These are phyloP conservation scores for Liquidambar formosana DNA, from an alignment of 164 flowering plant species.

Conservation along the genomic window DNA sequence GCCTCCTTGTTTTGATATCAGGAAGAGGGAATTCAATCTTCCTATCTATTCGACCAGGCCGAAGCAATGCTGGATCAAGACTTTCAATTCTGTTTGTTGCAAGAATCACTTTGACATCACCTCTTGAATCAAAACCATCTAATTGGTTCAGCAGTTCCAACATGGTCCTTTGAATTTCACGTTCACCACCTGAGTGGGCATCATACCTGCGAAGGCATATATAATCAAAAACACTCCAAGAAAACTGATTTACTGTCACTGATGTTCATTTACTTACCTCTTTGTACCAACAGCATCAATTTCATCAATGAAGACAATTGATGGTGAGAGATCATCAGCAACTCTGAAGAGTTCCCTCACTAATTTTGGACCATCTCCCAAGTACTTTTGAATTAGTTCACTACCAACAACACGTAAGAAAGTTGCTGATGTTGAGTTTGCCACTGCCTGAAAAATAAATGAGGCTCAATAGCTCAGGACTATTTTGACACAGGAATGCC, in stretches of 20 bases:
- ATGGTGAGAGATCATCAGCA: slow-evolving; percentile 94
- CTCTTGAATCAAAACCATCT: slow-evolving; percentile 94
- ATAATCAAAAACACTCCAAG: neutral
- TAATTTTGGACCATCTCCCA: slow-evolving; percentile 95
- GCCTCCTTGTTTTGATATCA: slow-evolving; percentile 83
- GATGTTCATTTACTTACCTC: slow-evolving; percentile 40
- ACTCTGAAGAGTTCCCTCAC: slow-evolving; percentile 92
- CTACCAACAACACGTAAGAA: slow-evolving; percentile 93
- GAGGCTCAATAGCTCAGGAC: too few species aligned
- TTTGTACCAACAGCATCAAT: slow-evolving; percentile 95
- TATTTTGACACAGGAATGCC: too few species aligned
- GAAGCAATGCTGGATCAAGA: slow-evolving; percentile 90
- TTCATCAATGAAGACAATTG: slow-evolving; percentile 95
- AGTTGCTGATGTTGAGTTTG: slow-evolving; percentile 93
- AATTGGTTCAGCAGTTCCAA: slow-evolving; percentile 85
- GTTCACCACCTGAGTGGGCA: slow-evolving; percentile 93
- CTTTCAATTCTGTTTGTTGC: slow-evolving; percentile 92
- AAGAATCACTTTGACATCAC: slow-evolving; percentile 90
- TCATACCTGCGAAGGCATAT: slow-evolving; percentile 58
- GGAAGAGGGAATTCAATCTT: slow-evolving; percentile 96
- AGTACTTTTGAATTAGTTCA: slow-evolving; percentile 87
- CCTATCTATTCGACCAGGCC: slow-evolving; percentile 90
- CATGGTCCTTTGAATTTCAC: slow-evolving; percentile 97
- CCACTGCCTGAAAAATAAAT: slow-evolving; percentile 62
- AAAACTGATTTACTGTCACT: neutral